Evolutionary conservation across 768 basidiomycete species (phyloP), one percentile per base, ranked within the genome.

Genomic region (Lyophyllum atratum): DNA sequence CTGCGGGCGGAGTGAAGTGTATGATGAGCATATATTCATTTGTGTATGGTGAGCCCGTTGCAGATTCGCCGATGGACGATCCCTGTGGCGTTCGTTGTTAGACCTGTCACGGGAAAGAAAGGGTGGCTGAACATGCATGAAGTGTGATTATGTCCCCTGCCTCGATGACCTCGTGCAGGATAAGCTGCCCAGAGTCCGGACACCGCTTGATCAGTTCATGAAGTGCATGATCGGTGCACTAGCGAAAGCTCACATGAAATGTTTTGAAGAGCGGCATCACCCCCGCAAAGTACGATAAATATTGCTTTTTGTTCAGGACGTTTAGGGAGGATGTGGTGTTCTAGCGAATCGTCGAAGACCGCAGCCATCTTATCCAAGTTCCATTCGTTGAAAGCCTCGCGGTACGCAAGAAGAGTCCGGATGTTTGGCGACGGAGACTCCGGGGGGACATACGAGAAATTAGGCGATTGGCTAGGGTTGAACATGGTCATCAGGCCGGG

Each of bases 271-370:
- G 53, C 8, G 62, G 62, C 37, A 68, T 59, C 17, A 74, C 25
- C 11, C 63, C 66, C 43, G 58, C 63, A 53, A 72, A 64, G 50
- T 74, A 75, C 17, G 69, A 65, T 28, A 63, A 51, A 58, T 74
- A 76, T 46, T 71, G 67, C 19, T 67, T 64, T 54, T 74, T 75
- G 56, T 68, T 72, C 33, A 74, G 64, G 17, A 75, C 70, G 10
- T 22, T 64, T 58, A 2, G 76, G 76, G 10, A 77, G 59, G 45
- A 74, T 74, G 4, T 70, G 68, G 54, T 76, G 74, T 42, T 72
- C 72, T 9, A 77, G 66, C 28, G 57, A 49, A 0, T 69, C 66
- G 59, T 74, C 71, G 53, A 76, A 74, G 31, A 69, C 66, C 11
- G 65, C 61, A 21, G 71, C 57, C 49, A 71, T 61, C 14, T 61